Evolutionary conservation across 345 rosid species (phyloP).

Genomic region (Hypericum perforatum): DNA sequence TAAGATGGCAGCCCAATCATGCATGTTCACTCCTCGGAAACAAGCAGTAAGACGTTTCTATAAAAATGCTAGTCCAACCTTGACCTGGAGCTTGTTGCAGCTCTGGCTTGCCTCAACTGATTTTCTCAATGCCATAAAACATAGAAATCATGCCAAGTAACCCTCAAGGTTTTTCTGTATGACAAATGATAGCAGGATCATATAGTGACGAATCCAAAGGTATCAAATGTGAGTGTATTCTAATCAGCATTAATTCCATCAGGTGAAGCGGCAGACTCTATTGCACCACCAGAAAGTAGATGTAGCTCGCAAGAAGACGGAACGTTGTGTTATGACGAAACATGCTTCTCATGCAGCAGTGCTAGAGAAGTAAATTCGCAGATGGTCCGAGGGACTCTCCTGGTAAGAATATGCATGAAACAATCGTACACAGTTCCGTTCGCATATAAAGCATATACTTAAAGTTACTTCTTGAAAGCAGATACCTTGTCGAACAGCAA

Average conservation of each 20-base stretch:
- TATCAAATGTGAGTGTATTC: no score
- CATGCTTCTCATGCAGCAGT: constrained; percentile 29
- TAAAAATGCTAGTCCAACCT: no score
- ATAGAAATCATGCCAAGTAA: neutral
- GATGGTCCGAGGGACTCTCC: constrained; percentile 43
- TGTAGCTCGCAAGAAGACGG: constrained; percentile 24
- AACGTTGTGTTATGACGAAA: constrained; percentile 20
- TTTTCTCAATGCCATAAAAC: neutral
- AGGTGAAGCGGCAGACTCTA: constrained; percentile 40
- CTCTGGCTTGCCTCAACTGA: no score
- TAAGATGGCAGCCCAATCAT: no score
- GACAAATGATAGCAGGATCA: no score
- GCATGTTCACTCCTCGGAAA: no score
- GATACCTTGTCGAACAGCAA: constrained; percentile 63
- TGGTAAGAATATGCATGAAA: constrained; percentile 30
- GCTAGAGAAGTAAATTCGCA: constrained; percentile 15
- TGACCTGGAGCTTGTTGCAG: no score
- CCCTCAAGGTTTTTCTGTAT: no score
- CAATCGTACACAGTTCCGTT: neutral
- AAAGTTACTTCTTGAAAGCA: constrained; percentile 12
- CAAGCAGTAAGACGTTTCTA: no score
- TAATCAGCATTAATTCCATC: neutral
- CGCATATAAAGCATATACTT: neutral
- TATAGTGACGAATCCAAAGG: no score
- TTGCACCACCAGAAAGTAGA: constrained; percentile 17